Conservation (phyloP, 345 rosid species). For the Euphorbia lathyris region DNA sequence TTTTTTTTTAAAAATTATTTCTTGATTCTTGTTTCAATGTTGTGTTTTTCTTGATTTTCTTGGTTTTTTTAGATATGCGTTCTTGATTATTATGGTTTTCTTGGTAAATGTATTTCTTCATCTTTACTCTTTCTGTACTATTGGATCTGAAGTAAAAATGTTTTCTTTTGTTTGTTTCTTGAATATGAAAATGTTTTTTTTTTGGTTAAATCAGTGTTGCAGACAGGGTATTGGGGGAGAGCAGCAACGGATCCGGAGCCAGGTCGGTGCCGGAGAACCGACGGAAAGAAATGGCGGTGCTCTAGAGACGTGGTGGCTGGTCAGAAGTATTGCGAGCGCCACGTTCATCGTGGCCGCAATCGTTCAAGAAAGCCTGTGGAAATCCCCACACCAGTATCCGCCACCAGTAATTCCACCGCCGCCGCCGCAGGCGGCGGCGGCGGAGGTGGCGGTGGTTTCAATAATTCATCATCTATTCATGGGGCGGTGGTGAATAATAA, state of each 20-base stretch:
- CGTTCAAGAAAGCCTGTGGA: constrained; percentile 99
- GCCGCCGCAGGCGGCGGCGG: constrained; percentile 2
- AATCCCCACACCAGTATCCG: constrained; percentile 54
- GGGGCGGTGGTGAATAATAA: constrained; percentile 30
- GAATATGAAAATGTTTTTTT: not conserved
- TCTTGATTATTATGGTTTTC: not conserved
- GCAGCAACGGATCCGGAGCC: constrained; percentile 97
- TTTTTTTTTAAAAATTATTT: too few species aligned
- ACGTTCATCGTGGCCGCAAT: constrained; percentile 99
- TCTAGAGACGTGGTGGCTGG: constrained; percentile 88
- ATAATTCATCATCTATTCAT: not conserved
- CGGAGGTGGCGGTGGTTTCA: constrained; percentile 8
- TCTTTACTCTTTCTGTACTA: not conserved
- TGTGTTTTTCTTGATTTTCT: too few species aligned
- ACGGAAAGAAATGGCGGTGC: constrained; percentile 99
- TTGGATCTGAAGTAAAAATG: not conserved
- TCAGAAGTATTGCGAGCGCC: constrained; percentile 99
- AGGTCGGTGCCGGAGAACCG: constrained; percentile 94
- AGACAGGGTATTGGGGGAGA: constrained; percentile 81
- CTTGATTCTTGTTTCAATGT: too few species aligned
- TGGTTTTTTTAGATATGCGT: not conserved
- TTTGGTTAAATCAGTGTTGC: constrained; percentile 34
- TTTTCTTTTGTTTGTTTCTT: not conserved
- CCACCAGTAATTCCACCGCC: constrained; percentile 13
- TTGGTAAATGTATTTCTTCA: constrained; percentile 3